Conservation (phyloP, 140 eudicot species). For the Cichorium intybus region DNA sequence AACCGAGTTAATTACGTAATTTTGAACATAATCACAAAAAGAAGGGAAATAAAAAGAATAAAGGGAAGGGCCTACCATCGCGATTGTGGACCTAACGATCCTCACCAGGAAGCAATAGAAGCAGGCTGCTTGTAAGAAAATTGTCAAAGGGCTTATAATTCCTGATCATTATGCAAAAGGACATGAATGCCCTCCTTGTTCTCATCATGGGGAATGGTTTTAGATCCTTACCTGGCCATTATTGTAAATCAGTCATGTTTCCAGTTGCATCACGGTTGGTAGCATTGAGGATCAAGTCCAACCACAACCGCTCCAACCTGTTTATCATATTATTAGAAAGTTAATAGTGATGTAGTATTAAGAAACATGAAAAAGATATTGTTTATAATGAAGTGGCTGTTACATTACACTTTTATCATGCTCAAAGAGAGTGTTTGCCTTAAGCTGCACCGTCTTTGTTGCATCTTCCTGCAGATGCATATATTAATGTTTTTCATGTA, state of each 20-base stretch:
- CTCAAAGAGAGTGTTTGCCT: slow-evolving; percentile 59
- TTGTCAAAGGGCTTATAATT: no score
- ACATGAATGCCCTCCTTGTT: not conserved
- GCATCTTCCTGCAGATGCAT: slow-evolving; percentile 73
- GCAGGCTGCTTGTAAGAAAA: no score
- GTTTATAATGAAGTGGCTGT: not conserved
- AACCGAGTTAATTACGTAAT: no score
- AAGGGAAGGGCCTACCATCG: no score
- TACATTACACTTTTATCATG: slow-evolving; percentile 81
- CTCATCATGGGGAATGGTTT: no score
- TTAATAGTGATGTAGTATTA: not conserved
- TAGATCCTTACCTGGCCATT: slow-evolving; percentile 92
- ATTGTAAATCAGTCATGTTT: slow-evolving; percentile 87
- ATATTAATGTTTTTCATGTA: no score
- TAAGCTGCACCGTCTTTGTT: slow-evolving; percentile 58
- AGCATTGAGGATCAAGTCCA: slow-evolving; percentile 88
- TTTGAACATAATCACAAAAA: no score
- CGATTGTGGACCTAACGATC: no score
- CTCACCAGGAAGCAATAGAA: no score
- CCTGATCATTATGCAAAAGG: no score
- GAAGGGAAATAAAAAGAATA: no score
- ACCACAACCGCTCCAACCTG: slow-evolving; percentile 99
- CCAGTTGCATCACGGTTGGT: slow-evolving; percentile 97
- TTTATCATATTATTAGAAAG: not conserved
- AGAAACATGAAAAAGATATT: not conserved